Conservation (phyloP, 1,284 basidiomycete genomes). For the Volvariella volvacea region DNA sequence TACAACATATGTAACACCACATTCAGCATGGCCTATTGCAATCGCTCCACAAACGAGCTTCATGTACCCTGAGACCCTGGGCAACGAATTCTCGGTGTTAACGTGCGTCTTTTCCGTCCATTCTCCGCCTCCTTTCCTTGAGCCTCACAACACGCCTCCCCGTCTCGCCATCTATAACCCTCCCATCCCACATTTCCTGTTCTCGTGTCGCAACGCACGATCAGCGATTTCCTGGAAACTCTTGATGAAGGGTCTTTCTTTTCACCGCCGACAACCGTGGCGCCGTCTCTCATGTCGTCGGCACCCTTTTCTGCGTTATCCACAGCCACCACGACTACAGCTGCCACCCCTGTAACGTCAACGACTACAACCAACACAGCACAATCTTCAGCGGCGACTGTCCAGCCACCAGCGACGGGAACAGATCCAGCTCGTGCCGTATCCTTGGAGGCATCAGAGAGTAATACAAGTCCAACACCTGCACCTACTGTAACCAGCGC, state of each 20-base stretch:
- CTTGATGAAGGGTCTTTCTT: constrained; percentile 72
- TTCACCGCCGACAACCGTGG: constrained; percentile 41
- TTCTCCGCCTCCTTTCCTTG: constrained; percentile 4
- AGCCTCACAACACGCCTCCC: background rate
- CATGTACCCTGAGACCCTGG: constrained; percentile 63
- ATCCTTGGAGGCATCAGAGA: background rate
- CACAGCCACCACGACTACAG: constrained; percentile 10
- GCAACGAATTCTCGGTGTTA: constrained; percentile 77
- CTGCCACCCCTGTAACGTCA: constrained; percentile 10
- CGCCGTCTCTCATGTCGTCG: constrained; percentile 43
- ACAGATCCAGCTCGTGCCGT: constrained; percentile 9
- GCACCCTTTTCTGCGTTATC: constrained; percentile 25
- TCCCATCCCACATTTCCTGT: no score
- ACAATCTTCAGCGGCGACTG: constrained; percentile 11
- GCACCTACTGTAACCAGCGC: constrained; percentile 3
- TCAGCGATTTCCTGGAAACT: constrained; percentile 75
- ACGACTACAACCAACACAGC: constrained; percentile 8
- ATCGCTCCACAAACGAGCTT: constrained; percentile 37
- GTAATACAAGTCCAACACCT: constrained; percentile 6
- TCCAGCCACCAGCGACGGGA: constrained; percentile 12
- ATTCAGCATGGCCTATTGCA: constrained; percentile 48
- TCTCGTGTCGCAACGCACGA: background rate
- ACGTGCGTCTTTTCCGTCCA: constrained; percentile 43
- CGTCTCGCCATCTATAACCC: background rate
- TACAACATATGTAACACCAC: constrained; percentile 15